Evolutionary conservation across 805 yeast species (phyloP).

Genomic region (Starmerella bacillaris): DNA sequence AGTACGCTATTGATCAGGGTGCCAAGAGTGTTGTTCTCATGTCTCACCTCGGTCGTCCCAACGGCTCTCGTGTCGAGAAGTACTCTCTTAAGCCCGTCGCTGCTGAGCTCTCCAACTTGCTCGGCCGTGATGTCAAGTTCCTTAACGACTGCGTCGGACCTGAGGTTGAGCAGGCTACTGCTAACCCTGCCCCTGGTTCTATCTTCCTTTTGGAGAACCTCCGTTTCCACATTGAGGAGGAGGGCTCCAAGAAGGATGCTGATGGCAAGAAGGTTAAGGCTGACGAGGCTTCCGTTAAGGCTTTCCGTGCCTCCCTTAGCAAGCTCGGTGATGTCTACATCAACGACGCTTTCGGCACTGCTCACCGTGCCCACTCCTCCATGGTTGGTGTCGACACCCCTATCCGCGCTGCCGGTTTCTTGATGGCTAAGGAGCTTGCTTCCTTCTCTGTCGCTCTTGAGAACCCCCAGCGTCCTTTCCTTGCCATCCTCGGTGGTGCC

Average conservation of each 20-base stretch:
- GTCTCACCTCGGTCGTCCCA: conserved; percentile 98
- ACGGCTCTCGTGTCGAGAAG: conserved; percentile 73
- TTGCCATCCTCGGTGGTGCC: conserved; percentile 98
- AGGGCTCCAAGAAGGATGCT: conserved; percentile 79
- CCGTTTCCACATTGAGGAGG: conserved; percentile 87
- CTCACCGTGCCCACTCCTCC: conserved; percentile 99
- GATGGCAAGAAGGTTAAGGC: conserved; percentile 87
- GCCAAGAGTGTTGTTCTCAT: conserved; percentile 87
- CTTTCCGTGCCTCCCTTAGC: conserved; percentile 79
- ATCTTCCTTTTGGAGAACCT: conserved; percentile 88
- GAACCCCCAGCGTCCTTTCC: conserved; percentile 94
- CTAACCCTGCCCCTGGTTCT: conserved; percentile 56
- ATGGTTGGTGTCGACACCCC: conserved; percentile 95
- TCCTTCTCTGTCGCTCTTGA: conserved; percentile 97
- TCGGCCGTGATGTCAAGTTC: conserved; percentile 61
- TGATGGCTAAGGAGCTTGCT: conserved; percentile 90
- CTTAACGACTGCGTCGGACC: conserved; percentile 82
- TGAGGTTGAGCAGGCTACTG: conserved; percentile 67
- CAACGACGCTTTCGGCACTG: conserved; percentile 97
- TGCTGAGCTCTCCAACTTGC: conserved; percentile 62
- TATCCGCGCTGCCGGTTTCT: conserved; percentile 96
- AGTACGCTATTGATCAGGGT: conserved; percentile 76
- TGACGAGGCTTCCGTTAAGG: conserved; percentile 59
- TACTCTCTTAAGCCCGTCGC: conserved; percentile 90
- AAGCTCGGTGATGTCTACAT: conserved; percentile 91